These are phyloP conservation scores for Corynespora cassiicola DNA, from an alignment of 2,329 filamentous ascomycete genomes.

Conservation along the genomic window DNA sequence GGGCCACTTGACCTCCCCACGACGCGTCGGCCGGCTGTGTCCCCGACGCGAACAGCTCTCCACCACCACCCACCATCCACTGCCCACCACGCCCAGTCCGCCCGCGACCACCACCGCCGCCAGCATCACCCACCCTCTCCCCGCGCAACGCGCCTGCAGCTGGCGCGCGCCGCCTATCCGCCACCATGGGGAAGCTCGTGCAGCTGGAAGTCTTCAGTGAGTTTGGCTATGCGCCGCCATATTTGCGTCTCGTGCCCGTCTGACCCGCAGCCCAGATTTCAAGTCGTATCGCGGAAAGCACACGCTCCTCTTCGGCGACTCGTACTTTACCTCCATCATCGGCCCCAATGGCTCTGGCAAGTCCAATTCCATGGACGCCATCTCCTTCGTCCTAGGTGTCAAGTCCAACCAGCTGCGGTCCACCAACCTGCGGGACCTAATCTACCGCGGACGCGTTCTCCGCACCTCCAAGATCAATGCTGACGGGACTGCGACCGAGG, in stretches of 20 bases:
- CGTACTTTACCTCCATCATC: constrained; percentile 99
- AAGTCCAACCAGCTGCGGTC: constrained; percentile 98
- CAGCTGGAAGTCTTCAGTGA: constrained; percentile 91
- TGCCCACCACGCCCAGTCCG: constrained; percentile 10
- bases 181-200: constrained; percentile 89
- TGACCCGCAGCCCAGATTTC: constrained; percentile 71
- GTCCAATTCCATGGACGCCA: constrained; percentile 99
- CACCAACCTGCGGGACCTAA: constrained; percentile 88
- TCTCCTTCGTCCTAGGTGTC: constrained; percentile 97
- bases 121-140: not conserved
- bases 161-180: constrained; percentile 21
- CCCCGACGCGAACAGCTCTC: constrained; percentile 14
- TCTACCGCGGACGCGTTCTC: constrained; percentile 93
- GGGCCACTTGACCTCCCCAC: constrained; percentile 10
- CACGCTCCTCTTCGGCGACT: constrained; percentile 91
- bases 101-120: constrained; percentile 2
- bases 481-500: constrained; percentile 75
- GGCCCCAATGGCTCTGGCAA: constrained; percentile 99
- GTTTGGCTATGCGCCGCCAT: constrained; percentile 33
- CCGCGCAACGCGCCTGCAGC: constrained; percentile 16
- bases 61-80: constrained; percentile 10
- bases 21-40: no score
- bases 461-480: constrained; percentile 92
- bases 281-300: constrained; percentile 99
- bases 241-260: no score